phyloP scores from a whole-genome alignment of 2,329 filamentous ascomycete species.

The Colletotrichum siamense region DNA sequence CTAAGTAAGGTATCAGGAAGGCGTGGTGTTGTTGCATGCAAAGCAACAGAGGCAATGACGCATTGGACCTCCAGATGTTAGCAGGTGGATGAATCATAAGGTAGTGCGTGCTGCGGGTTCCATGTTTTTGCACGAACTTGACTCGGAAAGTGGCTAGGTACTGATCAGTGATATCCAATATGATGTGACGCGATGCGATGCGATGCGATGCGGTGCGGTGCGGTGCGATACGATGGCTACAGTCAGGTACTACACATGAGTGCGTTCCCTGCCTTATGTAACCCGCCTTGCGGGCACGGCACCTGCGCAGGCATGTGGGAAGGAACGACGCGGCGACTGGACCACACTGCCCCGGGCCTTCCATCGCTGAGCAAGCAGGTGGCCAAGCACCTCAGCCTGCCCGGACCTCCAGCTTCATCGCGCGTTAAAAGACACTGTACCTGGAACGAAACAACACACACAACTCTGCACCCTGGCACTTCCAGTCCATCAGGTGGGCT shows the following conservation, averaged over 20 bases:
- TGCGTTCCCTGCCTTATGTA: background rate
- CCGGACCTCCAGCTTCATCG: background rate
- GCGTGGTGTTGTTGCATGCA: background rate
- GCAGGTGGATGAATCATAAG: background rate
- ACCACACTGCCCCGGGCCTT: background rate
- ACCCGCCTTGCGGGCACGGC: background rate
- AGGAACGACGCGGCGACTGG: background rate
- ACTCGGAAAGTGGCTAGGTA: background rate
- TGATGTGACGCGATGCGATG: background rate
- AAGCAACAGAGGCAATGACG: background rate
- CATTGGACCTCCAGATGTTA: background rate
- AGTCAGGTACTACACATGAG: background rate
- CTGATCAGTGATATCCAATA: background rate
- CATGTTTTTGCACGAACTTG: background rate
- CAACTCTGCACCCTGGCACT: background rate
- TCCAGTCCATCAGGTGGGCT: background rate
- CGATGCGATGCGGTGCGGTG: background rate
- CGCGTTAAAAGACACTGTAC: background rate
- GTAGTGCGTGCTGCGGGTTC: background rate
- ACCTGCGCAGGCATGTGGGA: background rate
- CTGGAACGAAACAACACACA: conserved; percentile 6
- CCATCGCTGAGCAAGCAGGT: background rate
- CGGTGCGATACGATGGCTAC: background rate
- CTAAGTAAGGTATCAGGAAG: background rate
- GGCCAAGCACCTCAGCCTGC: background rate